phyloP scores from a whole-genome alignment of 139 green algal genomes.

The Picochlorum sp. region DNA sequence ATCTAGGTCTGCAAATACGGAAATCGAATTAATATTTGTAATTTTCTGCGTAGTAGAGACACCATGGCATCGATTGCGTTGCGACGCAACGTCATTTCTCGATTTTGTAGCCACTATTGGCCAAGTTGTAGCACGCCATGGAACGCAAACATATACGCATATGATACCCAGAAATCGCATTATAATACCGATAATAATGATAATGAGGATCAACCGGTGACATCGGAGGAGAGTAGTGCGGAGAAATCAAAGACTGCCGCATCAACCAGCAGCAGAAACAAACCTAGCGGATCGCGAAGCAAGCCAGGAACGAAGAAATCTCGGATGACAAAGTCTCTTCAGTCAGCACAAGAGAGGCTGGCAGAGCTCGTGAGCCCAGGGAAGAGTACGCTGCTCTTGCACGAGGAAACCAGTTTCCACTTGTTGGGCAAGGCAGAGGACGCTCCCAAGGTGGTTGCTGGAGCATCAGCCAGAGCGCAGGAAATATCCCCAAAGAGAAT shows the following conservation, averaged over 20 bases:
- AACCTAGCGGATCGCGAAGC: not conserved
- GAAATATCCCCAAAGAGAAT: slow-evolving; percentile 25
- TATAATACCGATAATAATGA: too few species aligned
- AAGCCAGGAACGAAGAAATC: not conserved
- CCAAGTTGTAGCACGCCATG: too few species aligned
- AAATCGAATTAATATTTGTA: not conserved
- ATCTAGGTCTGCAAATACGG: slow-evolving; percentile 31
- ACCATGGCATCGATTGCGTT: not conserved
- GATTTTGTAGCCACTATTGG: too few species aligned
- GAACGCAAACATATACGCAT: too few species aligned
- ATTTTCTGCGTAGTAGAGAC: not conserved
- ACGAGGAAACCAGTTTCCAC: slow-evolving; percentile 7
- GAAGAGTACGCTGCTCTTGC: not conserved
- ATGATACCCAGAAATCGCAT: too few species aligned
- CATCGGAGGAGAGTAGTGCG: too few species aligned
- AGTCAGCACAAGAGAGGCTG: slow-evolving; percentile 5
- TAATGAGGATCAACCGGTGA: too few species aligned
- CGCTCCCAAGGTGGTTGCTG: slow-evolving; percentile 14
- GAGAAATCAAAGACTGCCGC: not conserved
- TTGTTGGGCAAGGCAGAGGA: slow-evolving; percentile 24
- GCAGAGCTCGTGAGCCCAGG: slow-evolving; percentile 1
- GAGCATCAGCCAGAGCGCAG: slow-evolving; percentile 1
- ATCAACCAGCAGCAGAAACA: not conserved
- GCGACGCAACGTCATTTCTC: not conserved
- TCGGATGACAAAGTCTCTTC: not conserved